Evolutionary conservation across 805 yeast species (phyloP), one percentile per base, ranked within the genome.

Genomic region (Teunomyces cretensis): DNA sequence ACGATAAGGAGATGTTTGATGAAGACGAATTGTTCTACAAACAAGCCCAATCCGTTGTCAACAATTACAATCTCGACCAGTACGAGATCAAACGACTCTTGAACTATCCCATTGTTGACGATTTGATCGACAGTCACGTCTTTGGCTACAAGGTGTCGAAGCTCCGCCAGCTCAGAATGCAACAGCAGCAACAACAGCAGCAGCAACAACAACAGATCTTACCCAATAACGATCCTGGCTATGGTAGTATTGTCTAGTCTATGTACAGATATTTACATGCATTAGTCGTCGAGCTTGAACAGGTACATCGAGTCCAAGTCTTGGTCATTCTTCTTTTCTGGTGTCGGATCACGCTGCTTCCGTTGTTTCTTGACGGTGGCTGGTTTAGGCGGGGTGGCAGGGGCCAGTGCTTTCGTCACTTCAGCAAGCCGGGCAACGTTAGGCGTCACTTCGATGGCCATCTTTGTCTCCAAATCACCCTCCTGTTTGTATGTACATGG

Each of bases 61-160:
- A 60, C 38, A 68, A 67, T 48, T 66, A 67, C 42, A 57, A 61
- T 15, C 45, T 68, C 22, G 66, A 70, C 44, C 72, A 67, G 46
- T 42, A 39, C 2, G 69, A 64, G 27, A 63, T 70, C 31, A 68
- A 68, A 44, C 50, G 56, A 43, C 40, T 70, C 41, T 52, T 72
- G 26, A 70, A 72, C 46, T 72, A 71, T 46, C 77, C 76, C 2
- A 68, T 71, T 8, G 75, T 70, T n/a, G 76, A 71, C 40, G 75
- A 72, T 39, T 54, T 50, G 32, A 56, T 72, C 11, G 62, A 55
- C 17, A 68, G 75, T 6, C 77, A 72, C 53, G 60, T 54, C 33
- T 71, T 61, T 53, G 76, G 76, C 11, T 70, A 62, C 52, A 70
- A 68, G 46, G 76, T 72, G 12, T 61, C 64, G 39, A 68, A 65